Base-by-base conservation (phyloP, 345 rosid genomes). In the Physaria fendleri region DNA sequence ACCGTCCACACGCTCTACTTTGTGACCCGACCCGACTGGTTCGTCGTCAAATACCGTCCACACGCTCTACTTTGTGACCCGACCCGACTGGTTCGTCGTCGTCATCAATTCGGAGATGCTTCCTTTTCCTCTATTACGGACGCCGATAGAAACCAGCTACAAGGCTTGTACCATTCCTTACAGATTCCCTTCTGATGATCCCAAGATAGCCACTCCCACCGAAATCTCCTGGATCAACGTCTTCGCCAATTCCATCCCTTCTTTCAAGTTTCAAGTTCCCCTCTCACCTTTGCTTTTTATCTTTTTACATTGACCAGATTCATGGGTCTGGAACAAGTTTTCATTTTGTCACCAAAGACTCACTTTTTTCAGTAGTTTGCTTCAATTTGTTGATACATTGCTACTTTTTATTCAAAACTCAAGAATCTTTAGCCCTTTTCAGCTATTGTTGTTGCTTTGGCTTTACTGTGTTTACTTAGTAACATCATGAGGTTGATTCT, bases 221-320 rank as follows among this genome's bases (percentile, higher is more conserved):
- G 97, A 90, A 81, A 69, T 81, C 71, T 76, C 91, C 16, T 93
- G 99, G 99, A 76, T 93, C 75, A 74, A 90, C 29, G 82, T 90
- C 81, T 93, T 90, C 77, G 71, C 64, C 78, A 87, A 82, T 56
- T 85, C 97, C 51, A 82, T 90, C 51, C 85, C 96, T 33, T 93
- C 99, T 64, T 93, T 89, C 95, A 85, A 81, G 99, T 87, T 5
- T 5, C 5, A n/a, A n/a, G 5, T 24, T 33, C 45, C 17, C 22
- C 23, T 39, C 22, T 23, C 11, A 12, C 3, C 23, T 40, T 15
- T 21, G 6, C 8, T 24, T 29, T 55, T n/a, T n/a, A n/a, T n/a
- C 39, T 38, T 2, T 34, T 38, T 49, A 28, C 4, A 40, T 21
- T 50, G 22, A 13, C 41, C 49, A 23, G 5, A 23, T 46, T 34